A percentile compares a stretch with the other conserved stretches of the same genome.
These are phyloP conservation scores for Clavispora santaluciae DNA, from an alignment of 805 yeast species.

Conservation along the genomic window DNA sequence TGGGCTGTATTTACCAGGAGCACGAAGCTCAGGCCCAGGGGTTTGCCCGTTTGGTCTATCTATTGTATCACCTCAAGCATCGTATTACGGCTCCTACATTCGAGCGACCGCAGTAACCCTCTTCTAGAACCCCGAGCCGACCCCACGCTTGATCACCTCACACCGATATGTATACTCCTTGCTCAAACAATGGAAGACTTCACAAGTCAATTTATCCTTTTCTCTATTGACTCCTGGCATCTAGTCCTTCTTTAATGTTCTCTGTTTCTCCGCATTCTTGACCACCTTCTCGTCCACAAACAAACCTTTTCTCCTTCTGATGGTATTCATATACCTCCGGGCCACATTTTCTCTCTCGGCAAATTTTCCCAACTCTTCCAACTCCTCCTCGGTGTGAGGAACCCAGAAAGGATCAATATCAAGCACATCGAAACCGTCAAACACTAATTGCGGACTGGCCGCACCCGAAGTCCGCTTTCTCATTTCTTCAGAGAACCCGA, in stretches of 20 bases:
- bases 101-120: too few relatives aligned
- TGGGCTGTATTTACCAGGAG: too few relatives aligned
- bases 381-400: constrained; percentile 94
- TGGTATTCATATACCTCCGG: constrained; percentile 72
- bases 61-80: too few relatives aligned
- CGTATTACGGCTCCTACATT: too few relatives aligned
- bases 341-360: constrained; percentile 94
- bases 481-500: constrained; percentile 94
- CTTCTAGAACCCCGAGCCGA: too few relatives aligned
- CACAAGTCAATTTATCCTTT: too few relatives aligned
- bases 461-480: constrained; percentile 93
- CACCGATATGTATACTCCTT: too few relatives aligned
- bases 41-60: too few relatives aligned
- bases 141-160: too few relatives aligned
- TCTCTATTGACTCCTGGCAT: not conserved
- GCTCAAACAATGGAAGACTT: too few relatives aligned
- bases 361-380: constrained; percentile 87
- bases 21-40: too few relatives aligned
- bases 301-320: constrained; percentile 84
- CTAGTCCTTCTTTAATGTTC: constrained; percentile 73
- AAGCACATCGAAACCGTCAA: constrained; percentile 79
- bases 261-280: constrained; percentile 88
- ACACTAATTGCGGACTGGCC: constrained; percentile 92
- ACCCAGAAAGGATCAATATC: constrained; percentile 98
- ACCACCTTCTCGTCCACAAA: constrained; percentile 87